Evolutionary conservation across 2,329 filamentous ascomycete species (phyloP).

Genomic region (Ascochyta clinopodiicola): DNA sequence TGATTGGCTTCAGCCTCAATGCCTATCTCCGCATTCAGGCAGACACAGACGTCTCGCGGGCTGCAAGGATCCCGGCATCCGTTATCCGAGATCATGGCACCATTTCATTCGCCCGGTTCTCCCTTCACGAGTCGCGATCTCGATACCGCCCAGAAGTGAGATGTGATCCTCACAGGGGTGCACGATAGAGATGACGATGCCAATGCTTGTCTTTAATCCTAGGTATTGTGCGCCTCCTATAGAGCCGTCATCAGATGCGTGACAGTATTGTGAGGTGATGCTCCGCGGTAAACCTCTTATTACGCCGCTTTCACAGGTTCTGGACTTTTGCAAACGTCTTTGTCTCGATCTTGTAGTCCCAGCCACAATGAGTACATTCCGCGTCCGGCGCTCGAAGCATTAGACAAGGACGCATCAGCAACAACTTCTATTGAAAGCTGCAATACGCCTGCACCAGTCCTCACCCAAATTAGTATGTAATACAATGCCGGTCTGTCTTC

Average conservation of each 20-base stretch:
- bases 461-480: too few species aligned
- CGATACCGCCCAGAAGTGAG: neutral
- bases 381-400: too few species aligned
- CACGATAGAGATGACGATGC: slow-evolving; percentile 3
- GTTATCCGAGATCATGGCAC: neutral
- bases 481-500: too few species aligned
- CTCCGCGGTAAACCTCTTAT: neutral
- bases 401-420: too few species aligned
- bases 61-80: slow-evolving; percentile 3
- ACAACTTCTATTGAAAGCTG: too few species aligned
- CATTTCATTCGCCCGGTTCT: neutral
- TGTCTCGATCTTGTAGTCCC: too few species aligned
- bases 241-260: neutral
- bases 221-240: neutral
- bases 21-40: slow-evolving; percentile 5
- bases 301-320: neutral
- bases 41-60: neutral
- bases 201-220: slow-evolving; percentile 3
- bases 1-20: slow-evolving; percentile 23
- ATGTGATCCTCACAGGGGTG: slow-evolving; percentile 3
- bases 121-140: neutral
- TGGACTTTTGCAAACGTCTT: neutral
- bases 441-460: too few species aligned
- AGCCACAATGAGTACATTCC: too few species aligned
- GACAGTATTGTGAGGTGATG: neutral